A percentile compares a stretch with the other conserved stretches of the same genome.
These are phyloP conservation scores for Ceratorhiza oryzae-sativae DNA, from an alignment of 1,284 basidiomycete species.

Conservation along the genomic window DNA sequence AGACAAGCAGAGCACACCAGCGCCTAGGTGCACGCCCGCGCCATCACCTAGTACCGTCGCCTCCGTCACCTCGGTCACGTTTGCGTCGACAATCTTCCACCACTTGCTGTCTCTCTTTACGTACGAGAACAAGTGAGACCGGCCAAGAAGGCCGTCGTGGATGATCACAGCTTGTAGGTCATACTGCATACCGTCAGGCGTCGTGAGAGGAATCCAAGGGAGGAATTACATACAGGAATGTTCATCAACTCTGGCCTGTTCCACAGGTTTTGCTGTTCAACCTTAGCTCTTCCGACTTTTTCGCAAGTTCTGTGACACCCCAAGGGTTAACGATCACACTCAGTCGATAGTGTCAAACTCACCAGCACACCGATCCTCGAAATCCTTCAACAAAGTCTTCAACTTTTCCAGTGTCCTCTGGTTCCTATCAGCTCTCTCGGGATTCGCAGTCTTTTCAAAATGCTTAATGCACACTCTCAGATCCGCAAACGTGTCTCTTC, in stretches of 20 bases:
- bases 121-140: constrained; percentile 77
- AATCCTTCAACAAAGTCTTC: constrained; percentile 58
- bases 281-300: constrained; percentile 57
- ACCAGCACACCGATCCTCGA: constrained; percentile 66
- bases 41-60: constrained; percentile 69
- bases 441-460: constrained; percentile 69
- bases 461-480: constrained; percentile 68
- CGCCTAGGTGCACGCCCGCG: constrained; percentile 70
- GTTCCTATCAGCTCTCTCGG: constrained; percentile 57
- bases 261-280: constrained; percentile 56
- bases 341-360: constrained; percentile 40
- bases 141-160: constrained; percentile 74
- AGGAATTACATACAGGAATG: constrained; percentile 57
- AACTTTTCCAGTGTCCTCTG: constrained; percentile 58
- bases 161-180: constrained; percentile 76
- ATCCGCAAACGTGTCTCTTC: constrained; percentile 65
- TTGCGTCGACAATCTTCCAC: constrained; percentile 80
- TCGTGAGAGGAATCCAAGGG: neutral
- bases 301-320: constrained; percentile 59
- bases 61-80: constrained; percentile 72
- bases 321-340: neutral
- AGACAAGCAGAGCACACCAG: constrained; percentile 78
- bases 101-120: constrained; percentile 64
- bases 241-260: constrained; percentile 68
- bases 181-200: constrained; percentile 58